A percentile compares a stretch with the other conserved stretches of the same genome.
phyloP scores from a whole-genome alignment of 108 stramenopile genomes.

The Cyclotella choctawhatcheeana region DNA sequence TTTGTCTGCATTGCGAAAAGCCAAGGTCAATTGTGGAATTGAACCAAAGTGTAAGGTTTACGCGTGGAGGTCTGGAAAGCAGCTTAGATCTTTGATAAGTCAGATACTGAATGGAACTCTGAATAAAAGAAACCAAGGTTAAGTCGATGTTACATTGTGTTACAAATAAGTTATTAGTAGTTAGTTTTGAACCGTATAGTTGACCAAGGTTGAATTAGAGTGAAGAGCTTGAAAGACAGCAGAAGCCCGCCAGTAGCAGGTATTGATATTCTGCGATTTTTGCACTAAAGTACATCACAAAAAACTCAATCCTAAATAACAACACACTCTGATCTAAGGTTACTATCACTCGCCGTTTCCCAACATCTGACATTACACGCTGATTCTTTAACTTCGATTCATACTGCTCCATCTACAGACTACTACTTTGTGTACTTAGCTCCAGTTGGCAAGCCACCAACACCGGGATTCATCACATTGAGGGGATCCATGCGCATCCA shows the following conservation, averaged over 20 bases:
- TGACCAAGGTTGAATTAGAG: too few species aligned
- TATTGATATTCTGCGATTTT: too few species aligned
- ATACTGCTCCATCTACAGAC: too few species aligned
- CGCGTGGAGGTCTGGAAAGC: slow-evolving; percentile 34
- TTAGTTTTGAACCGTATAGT: too few species aligned
- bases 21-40: slow-evolving; percentile 17
- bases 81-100: slow-evolving; percentile 22
- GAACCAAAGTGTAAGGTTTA: slow-evolving; percentile 32
- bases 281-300: too few species aligned
- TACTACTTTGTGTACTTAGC: slow-evolving; percentile 35
- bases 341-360: too few species aligned
- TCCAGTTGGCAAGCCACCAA: slow-evolving; percentile 65
- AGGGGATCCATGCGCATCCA: slow-evolving; percentile 89
- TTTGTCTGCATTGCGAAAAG: slow-evolving; percentile 36
- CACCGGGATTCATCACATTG: slow-evolving; percentile 88
- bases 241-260: too few species aligned
- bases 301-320: too few species aligned
- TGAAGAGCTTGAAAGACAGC: too few species aligned
- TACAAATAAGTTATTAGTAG: too few species aligned
- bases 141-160: too few species aligned
- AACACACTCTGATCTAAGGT: too few species aligned
- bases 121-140: background rate
- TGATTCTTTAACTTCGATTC: background rate
- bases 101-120: slow-evolving; percentile 20
- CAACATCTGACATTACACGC: background rate